phyloP scores from a whole-genome alignment of 306 rosid genomes.

The Vicia villosa region DNA sequence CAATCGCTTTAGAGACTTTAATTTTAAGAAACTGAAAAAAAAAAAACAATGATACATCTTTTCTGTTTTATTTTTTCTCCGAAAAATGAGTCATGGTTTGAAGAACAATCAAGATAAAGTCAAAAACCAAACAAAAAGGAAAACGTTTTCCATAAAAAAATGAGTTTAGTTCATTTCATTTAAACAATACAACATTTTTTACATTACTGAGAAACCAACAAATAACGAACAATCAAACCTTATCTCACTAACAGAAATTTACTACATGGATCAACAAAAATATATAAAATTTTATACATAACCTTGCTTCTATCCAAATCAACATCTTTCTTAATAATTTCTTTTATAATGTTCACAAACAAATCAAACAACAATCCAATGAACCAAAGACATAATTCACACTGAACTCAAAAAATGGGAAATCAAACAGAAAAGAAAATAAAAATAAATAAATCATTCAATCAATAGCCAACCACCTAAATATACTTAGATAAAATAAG shows the following conservation, averaged over 20 bases:
- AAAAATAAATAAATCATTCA: not conserved
- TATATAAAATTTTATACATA: too few species aligned
- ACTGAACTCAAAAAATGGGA: slow-evolving; percentile 39
- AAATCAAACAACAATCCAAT: slow-evolving; percentile 48
- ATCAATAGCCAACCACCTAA: not conserved
- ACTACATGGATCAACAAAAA: too few species aligned
- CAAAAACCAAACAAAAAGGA: not conserved
- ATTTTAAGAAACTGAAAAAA: too few species aligned
- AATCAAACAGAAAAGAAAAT: slow-evolving; percentile 5
- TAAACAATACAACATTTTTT: slow-evolving; percentile 38
- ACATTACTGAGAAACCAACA: slow-evolving; percentile 8
- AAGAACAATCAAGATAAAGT: not conserved
- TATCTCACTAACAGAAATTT: too few species aligned
- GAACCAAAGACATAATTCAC: slow-evolving; percentile 41
- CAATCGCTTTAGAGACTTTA: too few species aligned
- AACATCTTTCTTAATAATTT: too few species aligned
- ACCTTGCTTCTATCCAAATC: too few species aligned
- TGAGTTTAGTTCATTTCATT: slow-evolving; percentile 31
- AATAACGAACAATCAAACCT: too few species aligned
- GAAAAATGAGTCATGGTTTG: not conserved
- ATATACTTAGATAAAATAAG: slow-evolving; percentile 41
- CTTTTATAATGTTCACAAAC: slow-evolving; percentile 45
- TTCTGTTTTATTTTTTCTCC: too few species aligned
- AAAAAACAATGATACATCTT: too few species aligned
- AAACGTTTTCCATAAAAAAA: slow-evolving; percentile 20